Evolutionary conservation across 805 yeast species (phyloP).

Genomic region (Wickerhamomyces pijperi): DNA sequence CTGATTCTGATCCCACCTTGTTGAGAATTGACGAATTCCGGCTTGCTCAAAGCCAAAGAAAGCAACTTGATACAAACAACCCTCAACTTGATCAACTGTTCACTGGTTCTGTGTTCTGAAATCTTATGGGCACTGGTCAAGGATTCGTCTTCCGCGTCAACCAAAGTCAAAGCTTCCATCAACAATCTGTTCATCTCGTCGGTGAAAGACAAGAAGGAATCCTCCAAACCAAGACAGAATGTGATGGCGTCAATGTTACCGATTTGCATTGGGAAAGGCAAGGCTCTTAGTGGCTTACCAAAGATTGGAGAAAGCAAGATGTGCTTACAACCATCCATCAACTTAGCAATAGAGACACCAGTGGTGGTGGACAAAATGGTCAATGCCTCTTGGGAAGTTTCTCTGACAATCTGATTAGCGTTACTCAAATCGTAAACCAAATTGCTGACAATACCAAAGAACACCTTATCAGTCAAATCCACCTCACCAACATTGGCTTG

Average conservation of each 20-base stretch:
- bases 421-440: constrained; percentile 88
- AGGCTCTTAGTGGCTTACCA: constrained; percentile 91
- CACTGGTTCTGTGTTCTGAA: constrained; percentile 78
- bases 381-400: constrained; percentile 67
- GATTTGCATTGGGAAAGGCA: constrained; percentile 97
- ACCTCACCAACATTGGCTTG: constrained; percentile 58
- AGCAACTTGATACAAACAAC: constrained; percentile 82
- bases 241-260: constrained; percentile 98
- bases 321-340: constrained; percentile 76
- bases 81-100: constrained; percentile 76
- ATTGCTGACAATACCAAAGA: constrained; percentile 76
- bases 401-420: constrained; percentile 73
- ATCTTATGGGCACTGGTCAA: constrained; percentile 79
- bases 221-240: constrained; percentile 71
- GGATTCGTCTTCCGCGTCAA: constrained; percentile 96
- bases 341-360: constrained; percentile 53
- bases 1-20: constrained; percentile 71
- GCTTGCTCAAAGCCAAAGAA: constrained; percentile 74
- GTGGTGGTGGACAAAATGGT: constrained; percentile 60
- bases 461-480: constrained; percentile 54
- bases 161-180: constrained; percentile 84
- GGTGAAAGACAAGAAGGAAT: constrained; percentile 73
- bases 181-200: constrained; percentile 81
- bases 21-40: constrained; percentile 69
- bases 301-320: constrained; percentile 85